phyloP scores from a whole-genome alignment of 2,329 filamentous ascomycete species.

The Verticillium tricorpus region DNA sequence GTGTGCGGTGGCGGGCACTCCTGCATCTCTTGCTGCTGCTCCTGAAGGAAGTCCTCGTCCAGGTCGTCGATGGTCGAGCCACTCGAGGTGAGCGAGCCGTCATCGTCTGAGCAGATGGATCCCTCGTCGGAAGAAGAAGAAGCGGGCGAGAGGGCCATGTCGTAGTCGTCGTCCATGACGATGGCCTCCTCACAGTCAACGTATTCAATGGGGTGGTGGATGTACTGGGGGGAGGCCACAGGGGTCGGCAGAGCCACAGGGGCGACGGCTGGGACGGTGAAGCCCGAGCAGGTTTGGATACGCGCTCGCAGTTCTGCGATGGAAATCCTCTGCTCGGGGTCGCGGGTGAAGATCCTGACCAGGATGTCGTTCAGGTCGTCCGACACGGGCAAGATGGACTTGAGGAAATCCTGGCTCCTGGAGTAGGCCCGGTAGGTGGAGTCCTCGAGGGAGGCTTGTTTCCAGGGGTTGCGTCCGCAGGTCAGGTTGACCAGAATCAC shows the following conservation, averaged over 20 bases:
- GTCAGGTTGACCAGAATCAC: conserved; percentile 97
- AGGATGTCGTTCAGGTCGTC: conserved; percentile 86
- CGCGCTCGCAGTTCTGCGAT: conserved; percentile 72
- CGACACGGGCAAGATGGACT: conserved; percentile 87
- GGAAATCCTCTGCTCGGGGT: conserved; percentile 77
- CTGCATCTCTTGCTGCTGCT: conserved; percentile 33
- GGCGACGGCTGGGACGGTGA: conserved; percentile 51
- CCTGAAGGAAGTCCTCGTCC: conserved; percentile 43
- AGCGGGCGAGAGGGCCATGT: conserved; percentile 44
- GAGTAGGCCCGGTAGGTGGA: conserved; percentile 91
- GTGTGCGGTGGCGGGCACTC: conserved; percentile 34
- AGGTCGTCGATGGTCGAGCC: conserved; percentile 48
- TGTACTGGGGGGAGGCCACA: conserved; percentile 27
- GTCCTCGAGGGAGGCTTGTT: conserved; percentile 88
- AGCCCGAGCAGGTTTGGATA: conserved; percentile 71
- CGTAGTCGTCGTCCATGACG: conserved; percentile 38
- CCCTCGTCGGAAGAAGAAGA: conserved; percentile 31
- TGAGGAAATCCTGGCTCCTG: conserved; percentile 80
- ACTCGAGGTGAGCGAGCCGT: conserved; percentile 52
- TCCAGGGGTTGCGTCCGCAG: conserved; percentile 98
- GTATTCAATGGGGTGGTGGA: conserved; percentile 34
- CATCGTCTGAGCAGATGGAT: conserved; percentile 45
- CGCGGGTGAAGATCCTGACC: conserved; percentile 79
- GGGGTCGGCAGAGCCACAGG: conserved; percentile 31
- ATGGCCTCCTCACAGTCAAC: conserved; percentile 42